phyloP scores from a whole-genome alignment of 1,284 basidiomycete species.

The Vanrija sp. region DNA sequence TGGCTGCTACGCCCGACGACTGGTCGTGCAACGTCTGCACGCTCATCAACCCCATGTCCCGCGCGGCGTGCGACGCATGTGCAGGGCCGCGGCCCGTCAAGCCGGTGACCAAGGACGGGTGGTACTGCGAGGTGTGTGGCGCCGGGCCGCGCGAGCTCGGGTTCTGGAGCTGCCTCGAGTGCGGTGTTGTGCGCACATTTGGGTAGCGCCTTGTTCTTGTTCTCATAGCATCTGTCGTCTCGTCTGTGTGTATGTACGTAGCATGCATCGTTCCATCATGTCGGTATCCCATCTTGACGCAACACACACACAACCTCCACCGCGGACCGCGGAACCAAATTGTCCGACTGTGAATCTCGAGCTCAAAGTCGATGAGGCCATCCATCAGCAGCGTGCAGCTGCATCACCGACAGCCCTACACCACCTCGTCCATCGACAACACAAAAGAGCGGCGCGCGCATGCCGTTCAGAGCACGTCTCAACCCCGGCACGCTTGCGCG shows the following conservation, averaged over 20 bases:
- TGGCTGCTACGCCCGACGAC: constrained; percentile 12
- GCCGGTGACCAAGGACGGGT: constrained; percentile 49
- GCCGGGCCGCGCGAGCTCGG: constrained; percentile 60
- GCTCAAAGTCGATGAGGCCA: not conserved
- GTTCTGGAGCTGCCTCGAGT: constrained; percentile 69
- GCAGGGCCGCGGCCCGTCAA: constrained; percentile 52
- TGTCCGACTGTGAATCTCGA: not conserved
- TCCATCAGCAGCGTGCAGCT: not conserved
- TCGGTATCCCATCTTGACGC: not conserved
- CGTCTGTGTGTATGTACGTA: not conserved
- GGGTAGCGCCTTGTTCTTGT: constrained; percentile 17
- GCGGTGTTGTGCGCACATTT: constrained; percentile 62
- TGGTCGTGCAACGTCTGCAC: constrained; percentile 74
- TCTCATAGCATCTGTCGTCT: not conserved
- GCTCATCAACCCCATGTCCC: constrained; percentile 57
- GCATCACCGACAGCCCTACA: no score
- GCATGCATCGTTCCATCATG: not conserved
- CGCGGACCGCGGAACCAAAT: not conserved
- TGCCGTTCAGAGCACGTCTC: constrained; percentile 29
- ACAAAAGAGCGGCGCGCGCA: constrained; percentile 3
- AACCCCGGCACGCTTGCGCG: constrained; percentile 16
- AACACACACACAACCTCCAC: not conserved
- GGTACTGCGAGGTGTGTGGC: constrained; percentile 68
- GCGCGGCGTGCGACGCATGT: constrained; percentile 64
- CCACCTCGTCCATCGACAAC: not conserved